Evolutionary conservation across 352 stramenopile genomes (phyloP).

Genomic region (Phytophthora megakarya): DNA sequence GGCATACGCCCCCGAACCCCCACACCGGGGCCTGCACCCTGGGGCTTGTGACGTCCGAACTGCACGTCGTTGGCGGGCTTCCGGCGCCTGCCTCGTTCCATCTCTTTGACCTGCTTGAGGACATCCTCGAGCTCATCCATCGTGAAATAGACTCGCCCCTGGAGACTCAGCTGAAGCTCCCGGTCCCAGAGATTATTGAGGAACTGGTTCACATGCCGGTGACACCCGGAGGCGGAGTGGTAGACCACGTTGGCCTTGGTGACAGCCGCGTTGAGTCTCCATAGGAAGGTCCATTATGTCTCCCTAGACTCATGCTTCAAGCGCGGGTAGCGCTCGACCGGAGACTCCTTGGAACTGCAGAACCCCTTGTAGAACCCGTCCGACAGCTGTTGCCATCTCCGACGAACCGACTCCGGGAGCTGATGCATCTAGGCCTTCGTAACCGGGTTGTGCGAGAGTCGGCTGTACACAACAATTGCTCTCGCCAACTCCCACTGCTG

Average conservation of each 20-base stretch:
- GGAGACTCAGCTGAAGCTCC: not conserved
- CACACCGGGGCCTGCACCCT: not conserved
- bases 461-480: no score
- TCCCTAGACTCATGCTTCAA: not conserved
- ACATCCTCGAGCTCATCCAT: not conserved
- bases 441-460: no score
- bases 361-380: slow-evolving; percentile 5
- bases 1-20: not conserved
- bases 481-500: no score
- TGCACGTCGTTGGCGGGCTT: no score
- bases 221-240: not conserved
- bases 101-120: no score
- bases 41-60: no score
- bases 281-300: slow-evolving; percentile 1
- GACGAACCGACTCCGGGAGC: not conserved
- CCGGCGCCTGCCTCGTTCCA: no score
- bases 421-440: no score
- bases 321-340: no score
- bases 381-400: not conserved
- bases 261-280: not conserved
- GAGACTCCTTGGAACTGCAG: not conserved
- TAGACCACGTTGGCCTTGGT: slow-evolving; percentile 8
- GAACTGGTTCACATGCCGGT: not conserved
- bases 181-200: slow-evolving; percentile 1
- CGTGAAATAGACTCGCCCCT: not conserved